Evolutionary conservation across 192 early-diverging fungal genomes (phyloP), one percentile per base, ranked within the genome.

Genomic region (Phlyctochytrium planicorne): DNA sequence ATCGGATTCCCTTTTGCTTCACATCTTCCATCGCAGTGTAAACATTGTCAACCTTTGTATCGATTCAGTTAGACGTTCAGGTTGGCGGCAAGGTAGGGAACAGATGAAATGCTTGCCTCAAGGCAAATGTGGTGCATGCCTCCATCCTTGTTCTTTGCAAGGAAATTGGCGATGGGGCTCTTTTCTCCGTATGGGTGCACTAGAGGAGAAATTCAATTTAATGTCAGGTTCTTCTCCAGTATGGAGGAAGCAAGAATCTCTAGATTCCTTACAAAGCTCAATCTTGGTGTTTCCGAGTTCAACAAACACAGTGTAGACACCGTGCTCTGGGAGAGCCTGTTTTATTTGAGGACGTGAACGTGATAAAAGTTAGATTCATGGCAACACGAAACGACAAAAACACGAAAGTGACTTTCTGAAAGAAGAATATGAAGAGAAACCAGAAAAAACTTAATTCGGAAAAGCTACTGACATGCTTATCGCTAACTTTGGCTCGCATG

Each of bases 61-160:
- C 0, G 31, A 27, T 25, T 0, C 14, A 0, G 25, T 62, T 0
- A 66, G 25, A 31, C 24, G 27, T 47, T 20, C 6, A 47, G 24
- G 53, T 66, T 62, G 23, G 31, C 31, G 37, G 2, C 0, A 0
- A 52, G 56, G 20, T 16, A 6, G n/a, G 27, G 31, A 57, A 20
- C 17, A 23, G 25, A 20, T 32, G 24, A 14, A 0, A 52, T 74
- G 12, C 25, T 24, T 63, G 80, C 89, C 68, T 92, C 87, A 50
- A 92, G 80, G 74, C 92, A 93, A 55, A 93, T 81, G 74, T 93
- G 91, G 65, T 93, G 92, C 69, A 93, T 90, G 17, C 92, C 91
- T 24, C 92, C 92, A 37, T 76, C 79, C 68, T 83, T 86, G 78
- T 93, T 93, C 72, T 91, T 91, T 34, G 84, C 85, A 29, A 94